A percentile compares a stretch with the other conserved stretches of the same genome.
phyloP scores from a whole-genome alignment of 495 filamentous ascomycete species.

The Choiromyces venosus region DNA sequence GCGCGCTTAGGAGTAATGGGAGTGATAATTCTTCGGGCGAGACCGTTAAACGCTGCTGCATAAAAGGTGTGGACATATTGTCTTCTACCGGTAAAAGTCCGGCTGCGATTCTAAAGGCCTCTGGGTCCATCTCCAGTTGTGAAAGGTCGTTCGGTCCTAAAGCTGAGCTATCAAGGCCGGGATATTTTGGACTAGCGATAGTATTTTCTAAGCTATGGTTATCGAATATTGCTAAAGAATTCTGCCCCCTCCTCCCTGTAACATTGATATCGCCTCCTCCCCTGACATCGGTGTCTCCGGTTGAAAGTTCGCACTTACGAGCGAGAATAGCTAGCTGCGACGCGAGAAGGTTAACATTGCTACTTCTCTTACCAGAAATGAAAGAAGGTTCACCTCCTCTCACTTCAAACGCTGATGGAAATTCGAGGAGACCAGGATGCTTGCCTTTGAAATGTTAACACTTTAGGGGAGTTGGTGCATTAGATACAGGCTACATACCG shows the following conservation, averaged over 20 bases:
- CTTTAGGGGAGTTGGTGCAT: neutral
- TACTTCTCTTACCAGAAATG: slow-evolving; percentile 3
- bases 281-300: neutral
- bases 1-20: neutral
- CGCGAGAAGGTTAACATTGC: slow-evolving; percentile 1
- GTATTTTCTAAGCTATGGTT: slow-evolving; percentile 4
- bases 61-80: neutral
- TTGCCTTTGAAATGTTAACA: slow-evolving; percentile 2
- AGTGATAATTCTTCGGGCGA: neutral
- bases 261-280: neutral
- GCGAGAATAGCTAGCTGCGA: neutral
- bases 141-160: neutral
- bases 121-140: neutral
- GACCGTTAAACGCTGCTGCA: neutral
- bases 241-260: neutral
- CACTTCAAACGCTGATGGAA: slow-evolving; percentile 1
- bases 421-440: neutral
- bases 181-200: neutral
- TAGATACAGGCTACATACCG: neutral
- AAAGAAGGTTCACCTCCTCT: slow-evolving; percentile 2
- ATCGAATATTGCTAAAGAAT: neutral
- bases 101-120: neutral
- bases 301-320: neutral
- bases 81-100: neutral
- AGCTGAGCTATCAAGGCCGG: neutral